Conservation (phyloP, 139 green algal genomes). For the Chlorella sp. region DNA sequence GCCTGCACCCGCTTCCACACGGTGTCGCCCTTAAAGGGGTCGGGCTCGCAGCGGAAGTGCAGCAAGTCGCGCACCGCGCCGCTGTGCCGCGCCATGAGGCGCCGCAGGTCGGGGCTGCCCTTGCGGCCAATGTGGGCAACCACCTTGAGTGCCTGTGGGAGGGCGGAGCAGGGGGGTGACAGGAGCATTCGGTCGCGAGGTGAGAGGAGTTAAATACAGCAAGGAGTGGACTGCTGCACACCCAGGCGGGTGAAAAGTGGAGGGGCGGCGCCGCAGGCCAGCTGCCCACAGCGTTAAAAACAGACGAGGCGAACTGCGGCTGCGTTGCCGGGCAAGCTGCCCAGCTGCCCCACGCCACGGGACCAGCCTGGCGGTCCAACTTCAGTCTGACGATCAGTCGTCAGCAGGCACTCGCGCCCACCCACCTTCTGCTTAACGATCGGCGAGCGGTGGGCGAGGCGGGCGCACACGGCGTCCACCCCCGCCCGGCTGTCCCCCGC, state of each 20-base stretch:
- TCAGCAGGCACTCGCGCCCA: too few relatives aligned
- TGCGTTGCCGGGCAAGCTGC: background rate
- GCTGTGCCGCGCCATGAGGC: conserved; percentile 61
- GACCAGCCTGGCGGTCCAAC: too few relatives aligned
- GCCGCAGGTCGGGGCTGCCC: conserved; percentile 68
- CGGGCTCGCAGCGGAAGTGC: conserved; percentile 39
- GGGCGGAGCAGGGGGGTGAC: too few relatives aligned
- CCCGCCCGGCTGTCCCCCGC: conserved; percentile 48
- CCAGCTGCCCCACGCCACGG: too few relatives aligned
- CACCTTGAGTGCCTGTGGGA: conserved; percentile 73
- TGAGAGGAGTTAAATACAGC: too few relatives aligned
- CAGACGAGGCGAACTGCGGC: background rate
- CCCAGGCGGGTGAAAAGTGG: too few relatives aligned
- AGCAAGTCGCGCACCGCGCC: conserved; percentile 50
- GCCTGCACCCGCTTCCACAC: conserved; percentile 49
- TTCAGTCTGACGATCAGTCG: too few relatives aligned
- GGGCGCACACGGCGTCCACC: conserved; percentile 60
- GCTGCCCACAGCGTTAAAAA: background rate
- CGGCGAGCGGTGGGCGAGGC: conserved; percentile 63
- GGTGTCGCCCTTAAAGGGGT: conserved; percentile 48
- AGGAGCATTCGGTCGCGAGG: too few relatives aligned
- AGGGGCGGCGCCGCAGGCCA: background rate
- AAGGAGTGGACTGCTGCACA: too few relatives aligned
- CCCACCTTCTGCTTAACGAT: conserved; percentile 82
- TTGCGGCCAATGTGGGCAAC: conserved; percentile 73